phyloP scores from a whole-genome alignment of 2,329 filamentous ascomycete genomes.

The Sporothrix sp. region DNA sequence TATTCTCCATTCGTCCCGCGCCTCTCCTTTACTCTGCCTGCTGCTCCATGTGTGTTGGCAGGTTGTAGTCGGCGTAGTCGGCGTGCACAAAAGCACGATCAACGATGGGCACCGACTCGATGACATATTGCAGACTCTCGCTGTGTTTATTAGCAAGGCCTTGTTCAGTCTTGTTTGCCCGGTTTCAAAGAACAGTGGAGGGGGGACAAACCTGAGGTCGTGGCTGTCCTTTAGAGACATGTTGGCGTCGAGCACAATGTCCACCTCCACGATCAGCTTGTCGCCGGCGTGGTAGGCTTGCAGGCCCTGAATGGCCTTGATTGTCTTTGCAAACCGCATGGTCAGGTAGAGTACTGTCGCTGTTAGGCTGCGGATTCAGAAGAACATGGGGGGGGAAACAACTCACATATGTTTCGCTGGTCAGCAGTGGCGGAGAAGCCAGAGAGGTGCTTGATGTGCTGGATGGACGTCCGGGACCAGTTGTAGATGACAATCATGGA shows the following conservation, averaged over 20 bases:
- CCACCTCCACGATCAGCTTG: conserved; percentile 72
- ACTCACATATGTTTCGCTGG: conserved; percentile 60
- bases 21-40: conserved; percentile 20
- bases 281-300: conserved; percentile 80
- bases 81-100: conserved; percentile 62
- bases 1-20: not conserved
- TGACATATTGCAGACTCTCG: conserved; percentile 71
- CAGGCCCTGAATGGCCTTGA: conserved; percentile 74
- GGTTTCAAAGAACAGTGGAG: not conserved
- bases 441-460: conserved; percentile 72
- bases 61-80: conserved; percentile 53
- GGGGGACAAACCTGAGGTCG: conserved; percentile 50
- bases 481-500: conserved; percentile 70
- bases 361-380: not conserved
- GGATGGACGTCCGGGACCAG: conserved; percentile 63
- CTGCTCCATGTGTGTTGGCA: conserved; percentile 48
- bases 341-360: conserved; percentile 66
- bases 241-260: conserved; percentile 70
- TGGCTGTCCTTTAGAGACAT: conserved; percentile 71
- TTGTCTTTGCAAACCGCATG: conserved; percentile 85
- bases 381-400: not conserved
- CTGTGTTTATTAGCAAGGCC: conserved; percentile 22
- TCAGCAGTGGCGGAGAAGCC: conserved; percentile 71
- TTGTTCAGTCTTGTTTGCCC: no score
- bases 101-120: conserved; percentile 74